Percentiles rank a stretch among this genome's conserved stretches.
These are phyloP conservation scores for Paulownia fortunei DNA, from an alignment of 257 asterid species.

Conservation along the genomic window DNA sequence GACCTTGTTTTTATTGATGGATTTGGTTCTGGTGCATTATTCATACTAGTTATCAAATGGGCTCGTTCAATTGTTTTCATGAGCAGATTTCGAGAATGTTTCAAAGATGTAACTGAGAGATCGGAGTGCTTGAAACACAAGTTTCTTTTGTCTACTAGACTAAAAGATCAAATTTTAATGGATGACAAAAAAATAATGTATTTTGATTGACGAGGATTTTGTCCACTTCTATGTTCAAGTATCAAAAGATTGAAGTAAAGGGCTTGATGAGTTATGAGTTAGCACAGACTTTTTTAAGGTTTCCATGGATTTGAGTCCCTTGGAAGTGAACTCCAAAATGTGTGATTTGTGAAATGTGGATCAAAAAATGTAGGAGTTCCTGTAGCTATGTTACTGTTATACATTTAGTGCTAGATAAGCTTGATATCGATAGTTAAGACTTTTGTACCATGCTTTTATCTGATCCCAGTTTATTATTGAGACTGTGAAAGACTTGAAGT, in stretches of 20 bases:
- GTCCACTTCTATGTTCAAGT: background rate
- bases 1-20: constrained; percentile 6
- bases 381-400: background rate
- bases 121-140: background rate
- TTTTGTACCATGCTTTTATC: background rate
- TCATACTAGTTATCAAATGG: background rate
- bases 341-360: background rate
- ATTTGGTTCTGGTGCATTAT: constrained; percentile 2
- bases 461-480: background rate
- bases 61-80: background rate
- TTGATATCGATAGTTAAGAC: background rate
- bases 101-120: background rate
- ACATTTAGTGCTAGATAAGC: background rate
- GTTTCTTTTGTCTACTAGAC: background rate
- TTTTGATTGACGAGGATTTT: background rate
- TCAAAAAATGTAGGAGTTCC: background rate
- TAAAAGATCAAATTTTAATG: too few relatives aligned
- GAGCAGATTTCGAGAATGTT: background rate
- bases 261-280: background rate
- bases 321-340: background rate
- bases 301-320: background rate
- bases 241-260: background rate
- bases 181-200: too few relatives aligned
- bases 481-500: background rate
- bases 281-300: background rate